Base-by-base conservation (phyloP, 2,329 filamentous ascomycete species). In the Fusarium robinianum region DNA sequence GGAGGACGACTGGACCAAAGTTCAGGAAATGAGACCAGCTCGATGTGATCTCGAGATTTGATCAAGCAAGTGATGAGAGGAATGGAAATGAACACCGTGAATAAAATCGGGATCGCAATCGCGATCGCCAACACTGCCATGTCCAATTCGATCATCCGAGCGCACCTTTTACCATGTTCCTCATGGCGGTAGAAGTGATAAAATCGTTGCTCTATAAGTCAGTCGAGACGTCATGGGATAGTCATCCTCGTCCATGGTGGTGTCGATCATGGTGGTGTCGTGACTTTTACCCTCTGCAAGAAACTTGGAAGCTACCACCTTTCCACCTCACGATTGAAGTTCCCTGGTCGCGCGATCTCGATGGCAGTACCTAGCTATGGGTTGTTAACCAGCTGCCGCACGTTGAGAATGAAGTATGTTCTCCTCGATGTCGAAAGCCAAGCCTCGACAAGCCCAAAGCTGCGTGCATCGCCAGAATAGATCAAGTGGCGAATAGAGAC, bases 161-260 rank as follows among this genome's bases (percentile, higher is more conserved):
- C n/a, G n/a, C n/a, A n/a, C n/a, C n/a, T n/a, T n/a, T n/a, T n/a
- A n/a, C n/a, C n/a, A n/a, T n/a, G n/a, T n/a, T n/a, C n/a, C n/a
- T n/a, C n/a, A n/a, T n/a, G n/a, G n/a, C n/a, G n/a, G n/a, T n/a
- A n/a, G n/a, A n/a, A n/a, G n/a, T n/a, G n/a, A n/a, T n/a, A n/a
- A n/a, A n/a, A n/a, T n/a, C 58, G 51, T 57, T 61, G 61, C 58
- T 53, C 58, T 55, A 61, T 58, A 42, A 55, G 57, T 45, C 40
- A 46, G 33, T 43, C 17, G 49, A 41, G 46, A 39, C 48, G 35
- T 39, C 41, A 44, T 46, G 46, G 49, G 46, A 45, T 12, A 12
- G 32, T 36, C 17, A 36, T 41, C 21, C 30, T 41, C 18, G 19
- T 12, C 25, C 5, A 39, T 31, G 36, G 36, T 39, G 26, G 36